Conservation (phyloP, 192 early-diverging fungal genomes). For the Coemansia reversa region DNA sequence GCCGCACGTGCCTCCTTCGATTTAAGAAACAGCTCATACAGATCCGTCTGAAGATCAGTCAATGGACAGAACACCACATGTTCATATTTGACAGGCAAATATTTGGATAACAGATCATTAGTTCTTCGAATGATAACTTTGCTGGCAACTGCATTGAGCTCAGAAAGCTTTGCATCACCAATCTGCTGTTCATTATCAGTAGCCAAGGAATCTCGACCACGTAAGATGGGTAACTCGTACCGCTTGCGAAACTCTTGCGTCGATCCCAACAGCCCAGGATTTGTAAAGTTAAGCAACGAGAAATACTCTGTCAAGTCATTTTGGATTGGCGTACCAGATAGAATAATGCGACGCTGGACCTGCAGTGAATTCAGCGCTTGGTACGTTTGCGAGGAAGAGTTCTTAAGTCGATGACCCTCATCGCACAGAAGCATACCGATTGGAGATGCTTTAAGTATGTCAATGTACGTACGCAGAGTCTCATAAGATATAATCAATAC, state of each 20-base stretch:
- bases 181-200: slow-evolving; percentile 69
- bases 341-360: slow-evolving; percentile 87
- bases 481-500: slow-evolving; percentile 99
- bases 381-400: slow-evolving; percentile 82
- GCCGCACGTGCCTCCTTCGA: slow-evolving; percentile 58
- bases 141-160: slow-evolving; percentile 83
- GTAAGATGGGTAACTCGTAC: slow-evolving; percentile 91
- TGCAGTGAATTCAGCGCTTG: slow-evolving; percentile 78
- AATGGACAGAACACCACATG: slow-evolving; percentile 96
- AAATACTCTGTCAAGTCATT: slow-evolving; percentile 93
- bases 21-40: slow-evolving; percentile 84
- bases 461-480: slow-evolving; percentile 80
- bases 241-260: slow-evolving; percentile 86
- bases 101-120: slow-evolving; percentile 95
- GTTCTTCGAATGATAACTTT: slow-evolving; percentile 97
- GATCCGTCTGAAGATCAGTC: slow-evolving; percentile 67
- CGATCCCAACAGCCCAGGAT: slow-evolving; percentile 88
- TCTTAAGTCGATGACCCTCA: slow-evolving; percentile 96
- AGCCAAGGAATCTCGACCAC: slow-evolving; percentile 90
- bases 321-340: slow-evolving; percentile 97
- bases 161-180: slow-evolving; percentile 82
- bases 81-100: slow-evolving; percentile 95
- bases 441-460: slow-evolving; percentile 71
- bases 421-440: slow-evolving; percentile 95
- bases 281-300: slow-evolving; percentile 89